A percentile compares a stretch with the other conserved stretches of the same genome.
Conservation (phyloP, 495 filamentous ascomycete species). For the Daldinia loculata region DNA sequence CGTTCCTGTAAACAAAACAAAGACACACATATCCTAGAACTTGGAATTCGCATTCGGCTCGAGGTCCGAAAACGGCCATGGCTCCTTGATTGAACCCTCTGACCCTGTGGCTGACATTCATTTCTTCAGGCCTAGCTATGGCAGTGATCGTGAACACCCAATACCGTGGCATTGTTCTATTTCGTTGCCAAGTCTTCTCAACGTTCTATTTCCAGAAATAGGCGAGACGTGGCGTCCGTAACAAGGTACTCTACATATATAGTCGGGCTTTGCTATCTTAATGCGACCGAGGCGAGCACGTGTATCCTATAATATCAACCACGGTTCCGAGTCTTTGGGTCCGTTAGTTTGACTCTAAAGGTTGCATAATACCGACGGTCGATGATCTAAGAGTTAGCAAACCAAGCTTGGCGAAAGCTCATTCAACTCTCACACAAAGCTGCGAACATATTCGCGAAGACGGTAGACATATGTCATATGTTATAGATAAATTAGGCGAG, state of each 20-base stretch:
- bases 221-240: background rate
- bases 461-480: background rate
- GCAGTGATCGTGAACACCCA: background rate
- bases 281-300: background rate
- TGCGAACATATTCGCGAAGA: background rate
- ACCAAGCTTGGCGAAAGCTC: background rate
- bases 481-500: slow-evolving; percentile 5
- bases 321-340: background rate
- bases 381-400: background rate
- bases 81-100: background rate
- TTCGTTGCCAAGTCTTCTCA: background rate
- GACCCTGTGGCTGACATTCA: background rate
- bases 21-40: background rate
- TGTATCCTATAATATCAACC: slow-evolving; percentile 4
- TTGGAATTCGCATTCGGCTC: background rate
- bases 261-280: background rate
- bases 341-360: background rate
- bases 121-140: background rate
- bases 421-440: background rate
- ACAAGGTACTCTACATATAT: background rate
- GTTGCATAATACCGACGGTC: slow-evolving; percentile 2
- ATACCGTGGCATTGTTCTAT: slow-evolving; percentile 1
- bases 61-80: slow-evolving; percentile 9
- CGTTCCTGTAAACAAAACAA: background rate
- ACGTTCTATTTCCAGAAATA: background rate